phyloP scores from a whole-genome alignment of 768 basidiomycete genomes.

The Mycena kentingensis region DNA sequence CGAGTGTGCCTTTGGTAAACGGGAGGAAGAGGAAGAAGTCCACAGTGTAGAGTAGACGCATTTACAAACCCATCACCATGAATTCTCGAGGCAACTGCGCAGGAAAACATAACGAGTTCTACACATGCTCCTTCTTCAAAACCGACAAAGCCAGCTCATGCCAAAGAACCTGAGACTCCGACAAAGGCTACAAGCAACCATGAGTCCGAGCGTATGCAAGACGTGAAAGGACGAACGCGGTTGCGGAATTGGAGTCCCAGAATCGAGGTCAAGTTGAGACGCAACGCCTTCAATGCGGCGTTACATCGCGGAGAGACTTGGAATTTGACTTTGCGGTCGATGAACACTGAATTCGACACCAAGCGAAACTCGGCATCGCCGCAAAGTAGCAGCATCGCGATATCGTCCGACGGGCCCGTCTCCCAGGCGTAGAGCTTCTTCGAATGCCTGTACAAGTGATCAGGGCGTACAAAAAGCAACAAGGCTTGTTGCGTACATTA shows the following conservation, averaged over 20 bases:
- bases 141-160: constrained; percentile 67
- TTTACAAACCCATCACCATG: too few relatives aligned
- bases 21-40: too few relatives aligned
- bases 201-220: neutral
- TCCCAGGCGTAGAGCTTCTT: constrained; percentile 95
- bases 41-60: too few relatives aligned
- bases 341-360: constrained; percentile 63
- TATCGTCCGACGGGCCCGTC: constrained; percentile 84
- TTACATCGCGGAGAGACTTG: constrained; percentile 68
- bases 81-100: too few relatives aligned
- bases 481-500: constrained; percentile 61
- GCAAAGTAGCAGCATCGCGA: constrained; percentile 79
- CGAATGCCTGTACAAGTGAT: constrained; percentile 70
- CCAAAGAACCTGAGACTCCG: constrained; percentile 66
- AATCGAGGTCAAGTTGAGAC: constrained; percentile 58
- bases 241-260: constrained; percentile 70
- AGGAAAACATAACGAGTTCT: constrained; percentile 19
- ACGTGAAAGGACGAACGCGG: too few relatives aligned
- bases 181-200: constrained; percentile 39
- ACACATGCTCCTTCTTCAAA: constrained; percentile 49
- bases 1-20: too few relatives aligned
- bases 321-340: constrained; percentile 88
- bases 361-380: constrained; percentile 94
- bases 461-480: neutral
- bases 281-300: constrained; percentile 79